Evolutionary conservation across 177 flowering plant genomes (phyloP), one percentile per base, ranked within the genome.

Genomic region (Vitis hybrid): DNA sequence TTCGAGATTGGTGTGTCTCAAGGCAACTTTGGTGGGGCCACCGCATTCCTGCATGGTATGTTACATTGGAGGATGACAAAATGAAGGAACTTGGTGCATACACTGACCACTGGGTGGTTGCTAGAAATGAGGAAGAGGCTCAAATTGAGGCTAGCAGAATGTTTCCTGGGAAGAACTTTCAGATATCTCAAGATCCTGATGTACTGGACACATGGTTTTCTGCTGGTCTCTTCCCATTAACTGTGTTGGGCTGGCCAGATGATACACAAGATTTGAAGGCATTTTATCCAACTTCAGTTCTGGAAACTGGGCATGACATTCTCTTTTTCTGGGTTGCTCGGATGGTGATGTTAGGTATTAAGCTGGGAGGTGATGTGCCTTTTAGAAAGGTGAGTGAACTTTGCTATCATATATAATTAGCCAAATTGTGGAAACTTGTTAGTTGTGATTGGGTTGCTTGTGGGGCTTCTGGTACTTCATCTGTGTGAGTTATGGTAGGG

Each of bases 11-110:
- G 99, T 95, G 99, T 78, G 85, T 95, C 66, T 95, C 99, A 48
- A 82, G 99, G 76, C 99, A 95, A 75, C 92, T 95, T 11, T 95
- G 99, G 99, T 95, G 99, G 99, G 99, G 99, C 24, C 99, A 95
- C 79, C 89, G 88, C 0, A 79, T 95, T 78, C 99, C 98, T 71
- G 99, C 98, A 32, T 91, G 97, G 97, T 95, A 93, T 80, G 89
- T 85, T 54, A 79, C 86, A 1, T 70, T 93, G 66, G 97, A 90
- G 67, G 91, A 85, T 78, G 98, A 94, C 76, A 61, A 81, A 68
- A 70, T 81, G 68, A 89, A 87, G 78, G 94, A 91, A 72, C 65
- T 91, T 76, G 91, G 93, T 32, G 80, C 81, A 10, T 87, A 86
- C 69, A 64, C 75, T 76, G 88, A 91, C 70, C 97, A 86, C 70